Evolutionary conservation across 2,329 filamentous ascomycete species (phyloP).

Genomic region (Talaromyces atroroseus): DNA sequence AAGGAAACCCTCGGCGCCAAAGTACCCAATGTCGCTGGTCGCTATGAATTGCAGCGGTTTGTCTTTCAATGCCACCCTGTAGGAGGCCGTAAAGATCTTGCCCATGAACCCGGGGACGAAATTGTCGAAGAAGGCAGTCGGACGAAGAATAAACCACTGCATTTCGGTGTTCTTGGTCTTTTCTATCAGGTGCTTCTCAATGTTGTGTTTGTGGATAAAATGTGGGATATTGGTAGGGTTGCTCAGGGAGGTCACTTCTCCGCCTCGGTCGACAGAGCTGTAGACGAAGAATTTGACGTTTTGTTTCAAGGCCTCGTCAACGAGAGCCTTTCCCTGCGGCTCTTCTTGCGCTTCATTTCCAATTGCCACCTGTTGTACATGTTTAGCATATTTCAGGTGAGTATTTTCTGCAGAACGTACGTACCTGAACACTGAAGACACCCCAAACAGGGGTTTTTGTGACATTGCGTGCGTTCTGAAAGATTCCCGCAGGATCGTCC

Average conservation of each 20-base stretch:
- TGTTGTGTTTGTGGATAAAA: constrained; percentile 57
- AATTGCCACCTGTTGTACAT: neutral
- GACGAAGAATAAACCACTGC: constrained; percentile 58
- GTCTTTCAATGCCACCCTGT: constrained; percentile 36
- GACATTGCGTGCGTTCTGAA: constrained; percentile 39
- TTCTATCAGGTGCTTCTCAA: constrained; percentile 57
- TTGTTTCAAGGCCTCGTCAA: constrained; percentile 53
- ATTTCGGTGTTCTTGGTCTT: constrained; percentile 42
- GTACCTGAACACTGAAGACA: constrained; percentile 58
- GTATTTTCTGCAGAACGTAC: neutral
- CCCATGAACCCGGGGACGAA: constrained; percentile 43
- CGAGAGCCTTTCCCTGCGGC: constrained; percentile 52
- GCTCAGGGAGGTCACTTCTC: constrained; percentile 45
- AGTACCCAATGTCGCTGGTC: constrained; percentile 47
- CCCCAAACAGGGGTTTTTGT: constrained; percentile 47
- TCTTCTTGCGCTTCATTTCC: constrained; percentile 35
- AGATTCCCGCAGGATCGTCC: constrained; percentile 47
- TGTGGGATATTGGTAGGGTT: constrained; percentile 55
- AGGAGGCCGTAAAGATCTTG: constrained; percentile 43
- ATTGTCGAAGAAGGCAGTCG: constrained; percentile 60
- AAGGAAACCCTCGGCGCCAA: constrained; percentile 47
- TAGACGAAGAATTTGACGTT: constrained; percentile 59
- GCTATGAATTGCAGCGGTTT: constrained; percentile 42
- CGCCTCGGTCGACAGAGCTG: constrained; percentile 59
- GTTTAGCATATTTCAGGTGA: neutral